Evolutionary conservation across 345 rosid genomes (phyloP).

Genomic region (Gossypium ekmanianum): DNA sequence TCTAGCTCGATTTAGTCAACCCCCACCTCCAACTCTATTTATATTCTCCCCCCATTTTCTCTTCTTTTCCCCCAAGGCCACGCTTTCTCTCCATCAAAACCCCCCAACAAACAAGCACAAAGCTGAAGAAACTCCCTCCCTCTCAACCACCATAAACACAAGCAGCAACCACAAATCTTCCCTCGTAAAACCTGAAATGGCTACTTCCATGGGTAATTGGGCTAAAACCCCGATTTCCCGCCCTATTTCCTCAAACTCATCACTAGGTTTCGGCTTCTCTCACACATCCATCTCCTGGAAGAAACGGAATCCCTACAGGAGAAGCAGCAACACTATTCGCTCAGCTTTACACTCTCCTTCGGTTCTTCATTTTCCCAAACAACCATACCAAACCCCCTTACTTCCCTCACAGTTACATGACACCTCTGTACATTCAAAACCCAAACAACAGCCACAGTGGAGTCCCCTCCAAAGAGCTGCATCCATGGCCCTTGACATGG

Average conservation of each 20-base stretch:
- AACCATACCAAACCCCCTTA: constrained; percentile 23
- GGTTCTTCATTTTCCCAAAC: constrained; percentile 53
- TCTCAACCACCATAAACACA: background rate
- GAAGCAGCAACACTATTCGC: constrained; percentile 16
- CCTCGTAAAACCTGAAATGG: constrained; percentile 36
- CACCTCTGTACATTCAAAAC: constrained; percentile 15
- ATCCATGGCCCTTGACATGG: constrained; percentile 52
- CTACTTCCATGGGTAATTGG: constrained; percentile 36
- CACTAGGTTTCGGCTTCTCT: constrained; percentile 24
- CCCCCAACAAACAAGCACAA: background rate
- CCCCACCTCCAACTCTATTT: constrained; percentile 28
- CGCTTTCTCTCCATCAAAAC: background rate
- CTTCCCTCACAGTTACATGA: constrained; percentile 24
- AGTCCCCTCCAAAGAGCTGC: constrained; percentile 69
- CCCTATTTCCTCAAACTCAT: constrained; percentile 24
- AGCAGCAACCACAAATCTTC: background rate
- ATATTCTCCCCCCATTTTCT: constrained; percentile 17
- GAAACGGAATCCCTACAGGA: constrained; percentile 17
- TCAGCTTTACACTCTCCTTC: constrained; percentile 53
- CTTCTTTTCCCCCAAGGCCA: constrained; percentile 8
- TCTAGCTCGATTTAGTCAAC: background rate
- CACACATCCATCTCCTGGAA: constrained; percentile 20
- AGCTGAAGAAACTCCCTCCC: background rate
- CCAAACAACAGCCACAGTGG: constrained; percentile 34
- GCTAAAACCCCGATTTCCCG: constrained; percentile 31